Conservation (phyloP, 805 yeast species). For the Spathaspora sp. region DNA sequence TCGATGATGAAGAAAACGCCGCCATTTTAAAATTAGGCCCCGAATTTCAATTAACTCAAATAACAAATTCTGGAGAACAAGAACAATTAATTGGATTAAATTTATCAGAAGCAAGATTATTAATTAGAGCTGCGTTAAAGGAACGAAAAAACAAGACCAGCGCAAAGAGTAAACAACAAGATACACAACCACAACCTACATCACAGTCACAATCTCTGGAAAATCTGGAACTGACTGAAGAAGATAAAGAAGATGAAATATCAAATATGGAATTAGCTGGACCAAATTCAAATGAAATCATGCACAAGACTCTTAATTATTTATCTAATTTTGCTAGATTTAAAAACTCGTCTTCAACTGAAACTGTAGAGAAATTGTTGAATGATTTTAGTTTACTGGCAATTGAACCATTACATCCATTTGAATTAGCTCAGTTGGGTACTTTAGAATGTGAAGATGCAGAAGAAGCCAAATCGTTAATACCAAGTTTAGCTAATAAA, state of each 20-base stretch:
- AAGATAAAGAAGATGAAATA: constrained; percentile 42
- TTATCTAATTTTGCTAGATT: constrained; percentile 83
- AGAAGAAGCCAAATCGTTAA: constrained; percentile 91
- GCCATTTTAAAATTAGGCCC: constrained; percentile 85
- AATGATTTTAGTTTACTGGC: constrained; percentile 58
- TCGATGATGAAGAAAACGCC: constrained; percentile 91
- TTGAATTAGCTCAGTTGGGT: constrained; percentile 89
- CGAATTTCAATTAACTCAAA: constrained; percentile 80
- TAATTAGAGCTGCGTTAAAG: constrained; percentile 85
- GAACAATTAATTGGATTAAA: constrained; percentile 81
- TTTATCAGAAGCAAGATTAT: constrained; percentile 82
- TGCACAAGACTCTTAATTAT: constrained; percentile 88
- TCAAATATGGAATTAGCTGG: constrained; percentile 50
- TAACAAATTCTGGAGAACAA: constrained; percentile 75
- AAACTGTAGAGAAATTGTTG: constrained; percentile 86
- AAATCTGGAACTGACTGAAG: constrained; percentile 28
- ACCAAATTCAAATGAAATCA: constrained; percentile 79
- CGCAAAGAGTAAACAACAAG: constrained; percentile 11
- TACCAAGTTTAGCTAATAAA: constrained; percentile 81
- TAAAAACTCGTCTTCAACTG: constrained; percentile 86
- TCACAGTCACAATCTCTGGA: not conserved
- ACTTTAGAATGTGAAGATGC: constrained; percentile 93
- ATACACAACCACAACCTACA: constrained; percentile 21
- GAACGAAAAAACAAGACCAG: constrained; percentile 44
- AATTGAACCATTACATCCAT: constrained; percentile 71